Evolutionary conservation across 352 stramenopile species (phyloP).

Genomic region (Lagenidium giganteum): DNA sequence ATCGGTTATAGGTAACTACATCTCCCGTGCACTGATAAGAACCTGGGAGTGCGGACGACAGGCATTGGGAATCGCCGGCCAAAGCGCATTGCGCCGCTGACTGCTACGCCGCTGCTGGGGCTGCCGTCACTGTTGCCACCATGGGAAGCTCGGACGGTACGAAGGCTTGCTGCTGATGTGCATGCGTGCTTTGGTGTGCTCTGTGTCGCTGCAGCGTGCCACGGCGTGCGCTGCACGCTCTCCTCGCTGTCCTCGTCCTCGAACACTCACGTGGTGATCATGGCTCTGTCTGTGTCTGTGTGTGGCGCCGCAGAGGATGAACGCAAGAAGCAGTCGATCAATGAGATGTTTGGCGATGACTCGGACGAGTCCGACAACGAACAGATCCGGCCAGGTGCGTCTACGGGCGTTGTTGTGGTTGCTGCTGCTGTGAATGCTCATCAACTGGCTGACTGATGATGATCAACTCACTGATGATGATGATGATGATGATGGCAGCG

Average conservation of each 20-base stretch:
- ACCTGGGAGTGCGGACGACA: too few relatives aligned
- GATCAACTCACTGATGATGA: too few relatives aligned
- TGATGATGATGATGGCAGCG: slow-evolving; percentile 15
- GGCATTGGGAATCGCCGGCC: too few relatives aligned
- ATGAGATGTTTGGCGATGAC: slow-evolving; percentile 85
- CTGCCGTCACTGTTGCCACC: too few relatives aligned
- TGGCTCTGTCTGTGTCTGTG: neutral
- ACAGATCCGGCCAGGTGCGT: slow-evolving; percentile 41
- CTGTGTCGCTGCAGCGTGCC: too few relatives aligned
- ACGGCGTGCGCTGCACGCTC: too few relatives aligned
- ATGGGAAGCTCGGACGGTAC: slow-evolving; percentile 61
- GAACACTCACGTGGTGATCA: neutral
- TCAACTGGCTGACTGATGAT: too few relatives aligned
- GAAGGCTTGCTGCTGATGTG: slow-evolving; percentile 3
- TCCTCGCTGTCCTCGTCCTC: neutral
- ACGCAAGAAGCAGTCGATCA: slow-evolving; percentile 82
- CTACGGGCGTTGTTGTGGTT: neutral
- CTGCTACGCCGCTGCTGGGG: too few relatives aligned
- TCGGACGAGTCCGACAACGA: slow-evolving; percentile 66
- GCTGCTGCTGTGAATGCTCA: neutral
- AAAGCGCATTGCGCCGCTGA: too few relatives aligned
- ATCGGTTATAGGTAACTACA: too few relatives aligned
- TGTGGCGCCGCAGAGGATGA: slow-evolving; percentile 45
- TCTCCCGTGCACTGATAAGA: too few relatives aligned
- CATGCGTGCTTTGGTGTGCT: neutral